Percentiles rank a stretch among this genome's conserved stretches.
Evolutionary conservation across 108 stramenopile genomes (phyloP).

Genomic region (Conticribra guillardii): DNA sequence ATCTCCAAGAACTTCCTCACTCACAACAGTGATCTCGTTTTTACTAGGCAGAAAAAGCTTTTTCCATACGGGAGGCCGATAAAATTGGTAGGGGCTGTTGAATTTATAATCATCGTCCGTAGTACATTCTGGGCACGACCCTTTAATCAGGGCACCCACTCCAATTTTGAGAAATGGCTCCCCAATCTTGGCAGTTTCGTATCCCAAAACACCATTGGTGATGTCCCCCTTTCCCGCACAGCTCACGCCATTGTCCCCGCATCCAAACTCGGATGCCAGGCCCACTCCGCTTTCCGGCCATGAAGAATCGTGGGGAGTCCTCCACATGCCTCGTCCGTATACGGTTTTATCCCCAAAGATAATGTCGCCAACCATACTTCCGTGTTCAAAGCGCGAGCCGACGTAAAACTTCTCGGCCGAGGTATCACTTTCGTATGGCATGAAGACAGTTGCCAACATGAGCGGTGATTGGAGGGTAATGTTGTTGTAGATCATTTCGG

Average conservation of each 20-base stretch:
- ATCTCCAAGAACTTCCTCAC: slow-evolving; percentile 56
- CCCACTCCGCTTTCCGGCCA: slow-evolving; percentile 87
- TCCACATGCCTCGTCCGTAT: slow-evolving; percentile 71
- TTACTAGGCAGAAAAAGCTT: slow-evolving; percentile 25
- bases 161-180: slow-evolving; percentile 60
- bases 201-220: slow-evolving; percentile 83
- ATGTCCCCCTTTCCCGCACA: slow-evolving; percentile 71
- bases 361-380: slow-evolving; percentile 80
- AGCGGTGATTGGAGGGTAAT: slow-evolving; percentile 57
- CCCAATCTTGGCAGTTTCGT: slow-evolving; percentile 69
- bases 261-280: slow-evolving; percentile 83
- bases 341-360: slow-evolving; percentile 39
- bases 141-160: slow-evolving; percentile 68
- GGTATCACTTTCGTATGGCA: slow-evolving; percentile 41
- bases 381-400: slow-evolving; percentile 78
- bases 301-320: slow-evolving; percentile 69
- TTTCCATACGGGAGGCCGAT: slow-evolving; percentile 59
- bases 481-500: slow-evolving; percentile 41
- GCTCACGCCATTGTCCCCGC: slow-evolving; percentile 75
- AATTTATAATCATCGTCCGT: slow-evolving; percentile 72
- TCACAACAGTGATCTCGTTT: slow-evolving; percentile 49
- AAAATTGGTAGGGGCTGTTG: slow-evolving; percentile 79
- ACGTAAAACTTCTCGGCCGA: slow-evolving; percentile 52
- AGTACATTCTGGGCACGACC: slow-evolving; percentile 66
- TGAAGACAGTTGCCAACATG: slow-evolving; percentile 54